Evolutionary conservation across 495 filamentous ascomycete genomes (phyloP).

Genomic region (Paragyromitra xinjiangensis): DNA sequence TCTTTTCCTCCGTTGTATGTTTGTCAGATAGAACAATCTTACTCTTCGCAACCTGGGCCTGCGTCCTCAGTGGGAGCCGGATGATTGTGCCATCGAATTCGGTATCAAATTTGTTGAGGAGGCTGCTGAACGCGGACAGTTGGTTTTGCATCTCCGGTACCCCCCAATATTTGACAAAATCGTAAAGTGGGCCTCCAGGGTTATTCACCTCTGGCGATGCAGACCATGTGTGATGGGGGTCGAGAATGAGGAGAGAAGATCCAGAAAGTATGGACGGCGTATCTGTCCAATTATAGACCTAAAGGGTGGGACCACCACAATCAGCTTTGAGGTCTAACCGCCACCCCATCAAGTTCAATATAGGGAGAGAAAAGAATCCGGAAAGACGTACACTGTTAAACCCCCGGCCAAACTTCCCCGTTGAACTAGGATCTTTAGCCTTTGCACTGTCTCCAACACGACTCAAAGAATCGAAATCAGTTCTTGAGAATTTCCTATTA

Average conservation of each 20-base stretch:
- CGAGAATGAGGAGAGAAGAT: slow-evolving; percentile 58
- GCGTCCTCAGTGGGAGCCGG: slow-evolving; percentile 59
- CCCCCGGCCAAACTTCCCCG: slow-evolving; percentile 60
- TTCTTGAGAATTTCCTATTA: slow-evolving; percentile 57
- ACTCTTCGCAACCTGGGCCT: slow-evolving; percentile 43
- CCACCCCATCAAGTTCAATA: not conserved
- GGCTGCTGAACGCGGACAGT: slow-evolving; percentile 55
- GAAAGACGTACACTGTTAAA: slow-evolving; percentile 57
- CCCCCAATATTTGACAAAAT: slow-evolving; percentile 57
- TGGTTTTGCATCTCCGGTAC: slow-evolving; percentile 59
- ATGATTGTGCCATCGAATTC: slow-evolving; percentile 59
- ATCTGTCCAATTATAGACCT: slow-evolving; percentile 63
- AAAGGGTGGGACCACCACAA: not conserved
- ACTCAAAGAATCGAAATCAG: slow-evolving; percentile 59
- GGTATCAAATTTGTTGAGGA: slow-evolving; percentile 40
- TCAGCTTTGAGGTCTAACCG: not conserved
- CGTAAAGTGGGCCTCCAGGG: slow-evolving; percentile 59
- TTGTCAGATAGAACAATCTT: slow-evolving; percentile 56
- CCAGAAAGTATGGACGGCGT: slow-evolving; percentile 60
- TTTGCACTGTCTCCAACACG: slow-evolving; percentile 60
- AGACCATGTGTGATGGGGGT: slow-evolving; percentile 62
- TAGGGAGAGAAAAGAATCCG: not conserved
- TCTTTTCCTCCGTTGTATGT: slow-evolving; percentile 48
- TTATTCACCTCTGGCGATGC: slow-evolving; percentile 28
- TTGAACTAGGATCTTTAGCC: slow-evolving; percentile 57